A percentile compares a stretch with the other conserved stretches of the same genome.
phyloP scores from a whole-genome alignment of 2,329 filamentous ascomycete genomes.

The Diaporthe amygdali region DNA sequence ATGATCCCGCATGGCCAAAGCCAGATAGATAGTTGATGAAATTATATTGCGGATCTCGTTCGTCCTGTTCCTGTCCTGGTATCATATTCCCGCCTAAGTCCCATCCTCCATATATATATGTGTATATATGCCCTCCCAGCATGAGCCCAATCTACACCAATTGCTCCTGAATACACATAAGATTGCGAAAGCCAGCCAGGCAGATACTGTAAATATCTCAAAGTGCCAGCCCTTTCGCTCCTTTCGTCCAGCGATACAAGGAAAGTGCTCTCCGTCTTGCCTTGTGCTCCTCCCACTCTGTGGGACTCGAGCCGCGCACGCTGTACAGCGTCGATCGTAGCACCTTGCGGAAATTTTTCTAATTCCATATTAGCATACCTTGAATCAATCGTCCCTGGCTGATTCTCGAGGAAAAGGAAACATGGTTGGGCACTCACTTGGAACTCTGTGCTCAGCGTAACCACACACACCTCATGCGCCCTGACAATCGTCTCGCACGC shows the following conservation, averaged over 20 bases:
- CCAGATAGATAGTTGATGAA: not conserved
- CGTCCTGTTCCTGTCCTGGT: not conserved
- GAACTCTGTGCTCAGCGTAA: slow-evolving; percentile 55
- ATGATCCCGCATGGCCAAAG: not conserved
- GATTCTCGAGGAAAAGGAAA: not conserved
- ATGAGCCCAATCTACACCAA: not conserved
- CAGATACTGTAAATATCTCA: slow-evolving; percentile 21
- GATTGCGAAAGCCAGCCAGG: no score
- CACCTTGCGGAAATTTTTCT: slow-evolving; percentile 61
- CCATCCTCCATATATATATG: not conserved
- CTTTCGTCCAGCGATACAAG: slow-evolving; percentile 56
- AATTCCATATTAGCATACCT: not conserved
- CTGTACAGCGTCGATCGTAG: slow-evolving; percentile 54
- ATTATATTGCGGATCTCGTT: not conserved
- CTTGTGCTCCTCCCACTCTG: slow-evolving; percentile 48
- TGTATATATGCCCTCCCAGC: not conserved
- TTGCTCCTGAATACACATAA: not conserved
- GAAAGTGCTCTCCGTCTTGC: slow-evolving; percentile 55
- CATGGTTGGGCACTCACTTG: slow-evolving; percentile 39
- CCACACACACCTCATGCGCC: slow-evolving; percentile 56
- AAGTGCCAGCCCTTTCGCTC: slow-evolving; percentile 40
- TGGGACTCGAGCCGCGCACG: slow-evolving; percentile 45
- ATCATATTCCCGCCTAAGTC: not conserved
- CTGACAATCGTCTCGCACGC: slow-evolving; percentile 56
- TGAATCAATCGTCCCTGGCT: no score